Percentiles rank a stretch among this genome's conserved stretches.
phyloP scores from a whole-genome alignment of 306 rosid genomes.

The Prunus kanzakura region DNA sequence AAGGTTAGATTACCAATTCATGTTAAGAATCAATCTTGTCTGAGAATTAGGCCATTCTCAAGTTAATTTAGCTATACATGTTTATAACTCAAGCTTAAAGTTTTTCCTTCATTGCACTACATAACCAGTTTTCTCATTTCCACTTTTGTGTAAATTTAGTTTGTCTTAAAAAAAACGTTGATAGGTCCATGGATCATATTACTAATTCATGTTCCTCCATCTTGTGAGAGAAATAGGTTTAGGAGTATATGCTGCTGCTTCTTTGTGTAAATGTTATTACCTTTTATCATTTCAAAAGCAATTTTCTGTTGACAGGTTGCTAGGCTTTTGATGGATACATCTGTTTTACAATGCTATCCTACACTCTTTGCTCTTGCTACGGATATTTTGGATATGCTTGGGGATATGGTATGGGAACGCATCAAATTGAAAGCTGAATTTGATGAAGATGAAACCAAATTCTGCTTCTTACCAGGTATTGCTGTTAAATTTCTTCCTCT shows the following conservation, averaged over 20 bases:
- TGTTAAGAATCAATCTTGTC: background rate
- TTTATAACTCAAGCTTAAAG: background rate
- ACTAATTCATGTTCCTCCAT: background rate
- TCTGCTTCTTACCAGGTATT: conserved; percentile 65
- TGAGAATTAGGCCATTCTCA: conserved; percentile 1
- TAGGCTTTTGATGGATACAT: conserved; percentile 90
- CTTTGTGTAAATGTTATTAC: background rate
- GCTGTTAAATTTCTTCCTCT: conserved; percentile 15
- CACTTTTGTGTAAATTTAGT: background rate
- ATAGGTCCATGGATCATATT: background rate
- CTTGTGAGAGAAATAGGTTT: conserved; percentile 8
- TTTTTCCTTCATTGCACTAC: background rate
- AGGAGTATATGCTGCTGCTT: background rate
- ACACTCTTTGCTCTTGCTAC: conserved; percentile 84
- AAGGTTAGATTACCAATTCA: background rate
- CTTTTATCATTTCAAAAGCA: background rate
- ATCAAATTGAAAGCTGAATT: conserved; percentile 81
- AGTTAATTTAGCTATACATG: background rate
- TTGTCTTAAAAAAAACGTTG: background rate
- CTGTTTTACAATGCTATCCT: conserved; percentile 79
- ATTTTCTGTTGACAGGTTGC: conserved; percentile 68
- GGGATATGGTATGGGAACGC: conserved; percentile 92
- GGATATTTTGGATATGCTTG: conserved; percentile 89
- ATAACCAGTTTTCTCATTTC: background rate
- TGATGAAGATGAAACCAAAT: conserved; percentile 62